Evolutionary conservation across 805 yeast species (phyloP).

Genomic region (Pichia cabralensis): DNA sequence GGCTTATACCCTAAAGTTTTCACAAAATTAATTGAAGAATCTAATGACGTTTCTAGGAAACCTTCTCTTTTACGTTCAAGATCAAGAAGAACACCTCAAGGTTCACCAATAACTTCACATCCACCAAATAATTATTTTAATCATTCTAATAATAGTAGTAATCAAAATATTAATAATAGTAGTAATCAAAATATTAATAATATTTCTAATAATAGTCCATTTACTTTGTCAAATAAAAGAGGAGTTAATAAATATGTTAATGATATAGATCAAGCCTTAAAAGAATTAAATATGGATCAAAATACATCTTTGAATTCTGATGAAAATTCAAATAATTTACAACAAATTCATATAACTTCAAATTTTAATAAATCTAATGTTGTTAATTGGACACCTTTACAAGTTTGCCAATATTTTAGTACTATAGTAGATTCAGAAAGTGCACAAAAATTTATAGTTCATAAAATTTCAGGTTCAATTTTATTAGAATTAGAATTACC

Average conservation of each 20-base stretch:
- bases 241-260: constrained; percentile 37
- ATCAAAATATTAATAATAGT: not conserved
- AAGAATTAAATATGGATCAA: constrained; percentile 37
- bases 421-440: constrained; percentile 56
- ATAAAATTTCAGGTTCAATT: constrained; percentile 83
- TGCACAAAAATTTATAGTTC: constrained; percentile 75
- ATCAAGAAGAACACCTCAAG: constrained; percentile 38
- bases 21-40: constrained; percentile 33
- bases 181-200: no score
- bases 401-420: constrained; percentile 72
- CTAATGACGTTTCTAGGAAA: constrained; percentile 6
- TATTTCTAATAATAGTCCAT: no score
- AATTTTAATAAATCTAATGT: constrained; percentile 39
- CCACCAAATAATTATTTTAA: constrained; percentile 5
- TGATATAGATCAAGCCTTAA: constrained; percentile 65
- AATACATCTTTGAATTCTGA: no score
- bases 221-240: not conserved
- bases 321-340: no score
- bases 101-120: constrained; percentile 17
- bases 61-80: constrained; percentile 47
- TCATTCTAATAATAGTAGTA: not conserved
- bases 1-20: constrained; percentile 90
- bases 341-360: not conserved
- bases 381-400: constrained; percentile 70
- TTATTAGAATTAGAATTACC: constrained; percentile 77